These are phyloP conservation scores for Botrytis pseudocinerea DNA, from an alignment of 2,329 filamentous ascomycete species.

Conservation along the genomic window DNA sequence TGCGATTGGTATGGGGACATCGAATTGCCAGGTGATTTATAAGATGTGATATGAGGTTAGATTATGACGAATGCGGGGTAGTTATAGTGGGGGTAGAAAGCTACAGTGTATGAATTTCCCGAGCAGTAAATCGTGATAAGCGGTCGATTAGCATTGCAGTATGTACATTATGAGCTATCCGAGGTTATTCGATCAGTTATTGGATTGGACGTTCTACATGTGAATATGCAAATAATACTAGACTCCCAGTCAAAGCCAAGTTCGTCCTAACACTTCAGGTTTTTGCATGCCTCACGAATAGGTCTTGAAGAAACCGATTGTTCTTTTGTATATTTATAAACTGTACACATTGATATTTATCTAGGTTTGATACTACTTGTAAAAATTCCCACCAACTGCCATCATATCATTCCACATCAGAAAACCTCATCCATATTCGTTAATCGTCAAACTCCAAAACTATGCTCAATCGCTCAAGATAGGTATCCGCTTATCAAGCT, in stretches of 20 bases:
- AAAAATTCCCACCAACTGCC: too few relatives aligned
- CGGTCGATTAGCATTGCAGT: background rate
- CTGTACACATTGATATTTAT: background rate
- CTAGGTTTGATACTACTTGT: background rate
- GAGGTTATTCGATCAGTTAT: background rate
- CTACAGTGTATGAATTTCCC: background rate
- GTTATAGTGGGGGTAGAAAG: background rate
- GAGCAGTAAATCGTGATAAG: background rate
- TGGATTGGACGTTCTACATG: background rate
- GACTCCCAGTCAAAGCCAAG: too few relatives aligned
- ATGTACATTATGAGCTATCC: background rate
- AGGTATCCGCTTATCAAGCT: background rate
- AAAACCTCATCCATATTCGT: constrained; percentile 1
- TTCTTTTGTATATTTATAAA: background rate
- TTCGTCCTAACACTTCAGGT: background rate
- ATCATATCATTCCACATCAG: background rate
- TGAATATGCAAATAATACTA: background rate
- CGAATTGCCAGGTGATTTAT: background rate
- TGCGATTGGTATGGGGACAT: background rate
- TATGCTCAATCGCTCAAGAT: background rate
- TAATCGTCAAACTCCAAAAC: constrained; percentile 16
- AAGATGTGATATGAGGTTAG: background rate
- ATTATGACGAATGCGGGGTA: constrained; percentile 1
- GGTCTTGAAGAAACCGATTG: background rate
- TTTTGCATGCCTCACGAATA: background rate